These are phyloP conservation scores for Rhododendron griersonianum DNA, from an alignment of 148 eudicot genomes.

Conservation along the genomic window DNA sequence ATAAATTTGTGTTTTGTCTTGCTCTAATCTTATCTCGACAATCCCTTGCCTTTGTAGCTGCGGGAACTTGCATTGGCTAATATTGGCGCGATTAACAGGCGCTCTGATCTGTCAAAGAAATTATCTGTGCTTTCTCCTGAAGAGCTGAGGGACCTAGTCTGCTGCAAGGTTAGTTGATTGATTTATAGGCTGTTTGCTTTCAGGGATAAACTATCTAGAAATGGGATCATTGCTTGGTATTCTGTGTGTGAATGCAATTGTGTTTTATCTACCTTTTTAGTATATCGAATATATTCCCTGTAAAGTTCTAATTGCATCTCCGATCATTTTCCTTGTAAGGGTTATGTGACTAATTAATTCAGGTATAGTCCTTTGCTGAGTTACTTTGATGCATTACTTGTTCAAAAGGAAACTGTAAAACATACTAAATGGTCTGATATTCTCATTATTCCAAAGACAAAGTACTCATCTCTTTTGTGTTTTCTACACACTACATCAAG, in stretches of 20 bases:
- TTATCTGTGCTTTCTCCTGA: constrained; percentile 69
- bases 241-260: neutral
- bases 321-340: neutral
- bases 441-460: neutral
- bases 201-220: neutral
- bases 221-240: neutral
- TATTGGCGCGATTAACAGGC: constrained; percentile 78
- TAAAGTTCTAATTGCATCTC: neutral
- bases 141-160: constrained; percentile 82
- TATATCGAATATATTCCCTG: neutral
- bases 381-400: neutral
- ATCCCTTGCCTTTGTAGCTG: constrained; percentile 38
- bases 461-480: neutral
- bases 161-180: constrained; percentile 58
- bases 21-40: neutral
- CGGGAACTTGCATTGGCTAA: constrained; percentile 88
- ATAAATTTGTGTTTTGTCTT: neutral
- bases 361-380: neutral
- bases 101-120: constrained; percentile 83
- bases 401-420: neutral
- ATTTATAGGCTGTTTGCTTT: neutral
- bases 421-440: neutral
- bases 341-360: neutral
- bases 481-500: neutral
- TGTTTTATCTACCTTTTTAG: neutral